phyloP scores from a whole-genome alignment of 2,329 filamentous ascomycete species.

The Colletotrichum tropicicola region DNA sequence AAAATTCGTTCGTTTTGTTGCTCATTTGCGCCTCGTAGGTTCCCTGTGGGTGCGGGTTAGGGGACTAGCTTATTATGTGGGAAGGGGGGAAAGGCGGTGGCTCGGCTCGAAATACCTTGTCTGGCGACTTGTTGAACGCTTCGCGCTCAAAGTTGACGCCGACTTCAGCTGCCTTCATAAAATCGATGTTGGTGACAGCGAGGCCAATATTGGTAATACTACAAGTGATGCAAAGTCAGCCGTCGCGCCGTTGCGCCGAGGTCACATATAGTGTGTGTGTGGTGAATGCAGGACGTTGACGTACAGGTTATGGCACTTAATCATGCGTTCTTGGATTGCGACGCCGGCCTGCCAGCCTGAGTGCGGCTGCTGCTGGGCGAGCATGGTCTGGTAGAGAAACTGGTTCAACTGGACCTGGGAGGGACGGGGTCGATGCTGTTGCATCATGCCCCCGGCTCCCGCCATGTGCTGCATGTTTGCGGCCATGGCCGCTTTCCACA shows the following conservation, averaged over 20 bases:
- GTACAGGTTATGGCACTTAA: constrained; percentile 53
- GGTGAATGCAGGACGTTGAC: constrained; percentile 27
- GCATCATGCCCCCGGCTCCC: constrained; percentile 55
- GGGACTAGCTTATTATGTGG: constrained; percentile 13
- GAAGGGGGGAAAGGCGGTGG: constrained; percentile 2
- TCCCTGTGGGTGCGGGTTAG: constrained; percentile 43
- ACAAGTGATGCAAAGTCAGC: not conserved
- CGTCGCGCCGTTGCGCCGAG: too few species aligned
- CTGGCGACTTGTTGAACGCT: constrained; percentile 52
- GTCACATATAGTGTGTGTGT: not conserved
- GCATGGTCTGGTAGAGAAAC: constrained; percentile 50
- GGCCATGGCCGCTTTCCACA: constrained; percentile 61
- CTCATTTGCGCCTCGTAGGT: constrained; percentile 59
- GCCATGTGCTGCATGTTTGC: constrained; percentile 68
- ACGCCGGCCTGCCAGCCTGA: constrained; percentile 51
- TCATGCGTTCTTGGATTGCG: constrained; percentile 49
- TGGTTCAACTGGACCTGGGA: constrained; percentile 44
- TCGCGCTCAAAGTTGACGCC: constrained; percentile 59
- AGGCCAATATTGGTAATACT: constrained; percentile 63
- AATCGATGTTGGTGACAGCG: constrained; percentile 51
- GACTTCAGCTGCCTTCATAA: constrained; percentile 49
- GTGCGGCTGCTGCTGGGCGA: constrained; percentile 42
- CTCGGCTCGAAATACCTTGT: constrained; percentile 50
- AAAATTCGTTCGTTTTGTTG: constrained; percentile 57
- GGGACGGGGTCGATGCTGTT: constrained; percentile 48